Evolutionary conservation across 768 basidiomycete species (phyloP), one percentile per base, ranked within the genome.

Genomic region (Rhodotorula taiwanensis): DNA sequence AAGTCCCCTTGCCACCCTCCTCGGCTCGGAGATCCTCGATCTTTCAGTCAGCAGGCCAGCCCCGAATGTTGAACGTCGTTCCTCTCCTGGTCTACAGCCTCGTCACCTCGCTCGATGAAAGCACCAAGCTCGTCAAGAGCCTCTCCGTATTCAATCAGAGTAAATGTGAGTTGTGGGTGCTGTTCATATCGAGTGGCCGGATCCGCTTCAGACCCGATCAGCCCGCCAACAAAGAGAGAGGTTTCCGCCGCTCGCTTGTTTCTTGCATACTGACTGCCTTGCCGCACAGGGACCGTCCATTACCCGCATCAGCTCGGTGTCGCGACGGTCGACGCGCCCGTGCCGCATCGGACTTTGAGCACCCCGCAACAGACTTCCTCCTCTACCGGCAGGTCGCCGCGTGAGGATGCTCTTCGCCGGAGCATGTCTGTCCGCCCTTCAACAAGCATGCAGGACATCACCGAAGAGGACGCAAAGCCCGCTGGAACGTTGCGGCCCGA

Each of bases 221-320:
- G n/a, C n/a, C n/a, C n/a, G n/a, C n/a, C n/a, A n/a, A n/a, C n/a
- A n/a, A n/a, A n/a, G n/a, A n/a, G n/a, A n/a, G n/a, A n/a, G n/a
- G n/a, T n/a, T n/a, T n/a, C n/a, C n/a, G n/a, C n/a, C n/a, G n/a
- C n/a, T n/a, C n/a, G n/a, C n/a, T n/a, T n/a, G n/a, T n/a, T n/a
- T n/a, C n/a, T n/a, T n/a, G n/a, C n/a, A n/a, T n/a, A n/a, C n/a
- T n/a, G n/a, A n/a, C n/a, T n/a, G n/a, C n/a, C n/a, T n/a, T n/a
- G n/a, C n/a, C n/a, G n/a, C n/a, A n/a, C 61, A 70, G 69, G 69
- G 69, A 70, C 61, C 21, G 62, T 70, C 28, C 69, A 70, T 43
- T 70, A 70, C 43, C 69, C 69, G 7, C 64, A 70, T 36, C 50
- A 63, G 39, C 58, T 70, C 34, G 69, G 64, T 30, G 45, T 66